Base-by-base conservation (phyloP, 1,284 basidiomycete genomes). In the Phenoliferia sp. region DNA sequence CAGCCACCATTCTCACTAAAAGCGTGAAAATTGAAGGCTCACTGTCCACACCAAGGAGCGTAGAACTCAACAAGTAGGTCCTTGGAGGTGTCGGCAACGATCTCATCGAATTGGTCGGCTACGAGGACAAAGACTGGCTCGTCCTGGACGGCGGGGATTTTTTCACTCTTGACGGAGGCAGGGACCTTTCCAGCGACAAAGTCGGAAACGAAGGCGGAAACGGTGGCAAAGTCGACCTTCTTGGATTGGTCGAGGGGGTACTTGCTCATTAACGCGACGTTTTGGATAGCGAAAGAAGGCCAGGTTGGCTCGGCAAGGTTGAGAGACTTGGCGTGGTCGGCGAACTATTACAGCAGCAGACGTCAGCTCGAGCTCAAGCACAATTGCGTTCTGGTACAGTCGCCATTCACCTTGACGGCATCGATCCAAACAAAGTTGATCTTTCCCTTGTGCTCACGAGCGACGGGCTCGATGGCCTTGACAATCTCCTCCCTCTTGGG, bases 391-490 rank as follows among this genome's bases (percentile, higher is more conserved):
- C n/a, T n/a, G n/a, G n/a, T n/a, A n/a, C n/a, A n/a, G n/a, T n/a
- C 69, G 64, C 17, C 28, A 31, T 71, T 35, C 52, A 73, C 70
- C 70, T 93, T 94, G 82, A 89, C 82, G 29, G 91, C 94, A 80
- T 99, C 96, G 76, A 99, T 99, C 89, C 89, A 96, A 73, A 99
- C 95, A 81, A 99, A 95, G 88, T 96, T 98, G 78, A 98, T 76
- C 81, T 91, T 89, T 77, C 87, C 86, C 81, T 91, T 93, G 84
- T 86, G 85, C 77, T 87, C 85, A 69, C 87, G 83, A 33, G 95
- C 94, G 65, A 95, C 78, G 2, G 90, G 86, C 75, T 84, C 86
- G 75, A 98, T 80, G 64, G 84, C 81, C 56, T 88, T 86, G 72
- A 95, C 83, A 65, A 89, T 80, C 31, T 90, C 84, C 75, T 86